Percentiles rank a stretch among this genome's conserved stretches.
Evolutionary conservation across 208 protist genomes (phyloP).

Genomic region (Acanthamoeba sp.): DNA sequence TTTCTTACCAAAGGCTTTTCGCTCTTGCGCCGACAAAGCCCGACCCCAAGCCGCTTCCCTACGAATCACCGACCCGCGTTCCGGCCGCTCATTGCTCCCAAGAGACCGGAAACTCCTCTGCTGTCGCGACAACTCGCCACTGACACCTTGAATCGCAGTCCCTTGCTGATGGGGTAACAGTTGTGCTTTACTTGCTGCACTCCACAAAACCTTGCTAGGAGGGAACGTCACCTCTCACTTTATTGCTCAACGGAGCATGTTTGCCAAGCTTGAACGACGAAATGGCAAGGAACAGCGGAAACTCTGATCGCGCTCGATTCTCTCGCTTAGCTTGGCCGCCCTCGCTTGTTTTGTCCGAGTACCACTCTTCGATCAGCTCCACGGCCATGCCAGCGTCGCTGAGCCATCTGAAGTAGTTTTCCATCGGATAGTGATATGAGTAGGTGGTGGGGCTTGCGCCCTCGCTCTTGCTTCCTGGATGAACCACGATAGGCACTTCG

Average conservation of each 20-base stretch:
- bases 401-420: background rate
- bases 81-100: conserved; percentile 34
- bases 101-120: conserved; percentile 49
- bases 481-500: background rate
- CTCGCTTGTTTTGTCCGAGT: background rate
- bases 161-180: background rate
- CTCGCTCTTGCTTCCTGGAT: background rate
- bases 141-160: background rate
- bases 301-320: background rate
- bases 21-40: conserved; percentile 51
- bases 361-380: background rate
- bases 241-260: background rate
- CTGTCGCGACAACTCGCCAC: conserved; percentile 17
- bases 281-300: conserved; percentile 6
- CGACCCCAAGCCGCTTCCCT: background rate
- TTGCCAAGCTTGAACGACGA: conserved; percentile 1
- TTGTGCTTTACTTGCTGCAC: too few relatives aligned
- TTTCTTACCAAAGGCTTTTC: conserved; percentile 40
- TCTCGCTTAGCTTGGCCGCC: conserved; percentile 9
- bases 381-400: background rate
- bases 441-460: background rate
- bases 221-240: background rate
- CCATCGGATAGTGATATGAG: conserved; percentile 19
- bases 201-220: background rate
- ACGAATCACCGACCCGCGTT: background rate